Evolutionary conservation across 2,329 filamentous ascomycete species (phyloP), one percentile per base, ranked within the genome.

Genomic region (Teratosphaeria epicoccoides): DNA sequence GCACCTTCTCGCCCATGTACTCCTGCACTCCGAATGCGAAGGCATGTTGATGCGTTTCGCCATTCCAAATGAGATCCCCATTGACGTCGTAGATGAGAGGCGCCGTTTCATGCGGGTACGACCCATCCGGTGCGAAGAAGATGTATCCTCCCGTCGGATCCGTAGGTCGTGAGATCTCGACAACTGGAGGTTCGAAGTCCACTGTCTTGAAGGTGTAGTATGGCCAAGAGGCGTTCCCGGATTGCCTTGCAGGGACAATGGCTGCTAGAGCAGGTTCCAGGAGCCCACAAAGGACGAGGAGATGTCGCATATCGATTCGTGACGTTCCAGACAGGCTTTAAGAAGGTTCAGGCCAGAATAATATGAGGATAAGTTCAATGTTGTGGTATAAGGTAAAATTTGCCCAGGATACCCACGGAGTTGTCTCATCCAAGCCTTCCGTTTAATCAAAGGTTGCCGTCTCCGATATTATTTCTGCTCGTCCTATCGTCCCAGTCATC

Each of bases 1-100:
- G 53, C 10, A 53, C 50, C 9, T 46, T 50, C 46, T 58, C 45
- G 43, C 54, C 51, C 3, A 43, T 9, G 28, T 51, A 58, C 4
- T 46, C 47, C 33, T 63, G 60, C 40, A 47, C 50, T 23, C 54
- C 54, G 45, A 62, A 56, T 28, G 55, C 52, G 14, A 57, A 59
- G 14, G 55, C 50, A 25, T 57, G 54, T 7, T 33, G 24, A 20
- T 29, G 23, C 20, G 49, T 43, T 40, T 11, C 29, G 43, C 54
- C 54, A 49, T 52, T 53, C 55, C 55, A 62, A 23, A 62, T 53
- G 10, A 60, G 55, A 28, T 58, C 56, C 6, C 57, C 55, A 24
- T 46, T 26, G 47, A 53, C 50, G 49, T 52, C 49, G 52, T 54
- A 54, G 49, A 56, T 54, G 9, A 56, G 25, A 2, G 54, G 54